Conservation (phyloP, 2,329 filamentous ascomycete genomes). For the Thielaviopsis ethacetica region DNA sequence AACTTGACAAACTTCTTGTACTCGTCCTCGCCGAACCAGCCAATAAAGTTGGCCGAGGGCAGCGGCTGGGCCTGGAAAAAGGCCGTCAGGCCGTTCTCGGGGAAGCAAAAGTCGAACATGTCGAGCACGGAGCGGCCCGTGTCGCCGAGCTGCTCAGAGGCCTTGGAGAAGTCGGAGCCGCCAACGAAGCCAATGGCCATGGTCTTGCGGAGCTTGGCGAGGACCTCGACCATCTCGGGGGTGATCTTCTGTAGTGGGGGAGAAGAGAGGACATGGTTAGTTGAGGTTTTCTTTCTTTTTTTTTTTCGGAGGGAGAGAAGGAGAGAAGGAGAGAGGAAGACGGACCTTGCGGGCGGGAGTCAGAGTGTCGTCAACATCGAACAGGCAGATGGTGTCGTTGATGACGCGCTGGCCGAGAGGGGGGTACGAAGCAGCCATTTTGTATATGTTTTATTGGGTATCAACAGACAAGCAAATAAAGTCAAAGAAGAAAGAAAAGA, state of each 20-base stretch:
- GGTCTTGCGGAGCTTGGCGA: constrained; percentile 68
- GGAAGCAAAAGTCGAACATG: constrained; percentile 95
- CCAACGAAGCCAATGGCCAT: constrained; percentile 85
- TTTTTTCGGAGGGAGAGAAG: background rate
- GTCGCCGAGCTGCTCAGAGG: constrained; percentile 83
- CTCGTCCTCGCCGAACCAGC: constrained; percentile 68
- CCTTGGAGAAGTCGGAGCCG: constrained; percentile 80
- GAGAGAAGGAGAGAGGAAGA: constrained; percentile 8
- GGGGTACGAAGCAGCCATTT: constrained; percentile 40
- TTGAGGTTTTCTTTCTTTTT: too few species aligned
- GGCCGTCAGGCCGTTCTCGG: constrained; percentile 89
- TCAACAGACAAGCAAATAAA: background rate
- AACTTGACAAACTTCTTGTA: constrained; percentile 68
- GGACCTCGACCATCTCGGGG: constrained; percentile 68
- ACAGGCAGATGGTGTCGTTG: constrained; percentile 86
- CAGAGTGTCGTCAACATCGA: constrained; percentile 91
- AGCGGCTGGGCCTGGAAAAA: constrained; percentile 68
- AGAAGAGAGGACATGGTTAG: constrained; percentile 1
- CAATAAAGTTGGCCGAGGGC: constrained; percentile 71
- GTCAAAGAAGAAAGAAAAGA: background rate
- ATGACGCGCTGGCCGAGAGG: constrained; percentile 69
- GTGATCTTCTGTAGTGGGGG: constrained; percentile 38
- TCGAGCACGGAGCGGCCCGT: constrained; percentile 51
- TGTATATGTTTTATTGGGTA: constrained; percentile 11
- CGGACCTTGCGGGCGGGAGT: constrained; percentile 64